Percentiles rank a stretch among this genome's conserved stretches.
Conservation (phyloP, 169 alveolate species). For the Plasmodium fragile region DNA sequence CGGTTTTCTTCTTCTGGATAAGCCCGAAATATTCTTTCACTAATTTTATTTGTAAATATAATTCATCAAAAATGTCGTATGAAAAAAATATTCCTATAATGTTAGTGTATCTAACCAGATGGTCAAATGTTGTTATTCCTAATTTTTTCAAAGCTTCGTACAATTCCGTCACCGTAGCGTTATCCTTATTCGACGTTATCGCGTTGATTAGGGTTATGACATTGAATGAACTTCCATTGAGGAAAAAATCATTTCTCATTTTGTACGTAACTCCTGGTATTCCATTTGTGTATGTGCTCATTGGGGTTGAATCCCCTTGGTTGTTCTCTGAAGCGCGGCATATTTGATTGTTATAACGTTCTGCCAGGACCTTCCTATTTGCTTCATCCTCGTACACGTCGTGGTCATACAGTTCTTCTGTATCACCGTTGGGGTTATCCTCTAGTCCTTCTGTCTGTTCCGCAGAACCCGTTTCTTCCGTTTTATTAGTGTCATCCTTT, state of each 20-base stretch:
- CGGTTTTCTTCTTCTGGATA: background rate
- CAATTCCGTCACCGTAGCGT: conserved; percentile 32
- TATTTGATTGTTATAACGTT: conserved; percentile 14
- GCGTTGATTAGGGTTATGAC: conserved; percentile 42
- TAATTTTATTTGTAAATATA: conserved; percentile 68
- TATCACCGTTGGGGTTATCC: background rate
- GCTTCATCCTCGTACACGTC: background rate
- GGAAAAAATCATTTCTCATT: conserved; percentile 57
- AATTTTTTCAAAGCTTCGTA: conserved; percentile 39
- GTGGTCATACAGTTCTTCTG: background rate
- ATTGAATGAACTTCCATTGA: conserved; percentile 60
- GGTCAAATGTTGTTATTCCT: conserved; percentile 67
- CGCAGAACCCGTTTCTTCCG: background rate
- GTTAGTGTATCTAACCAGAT: conserved; percentile 56
- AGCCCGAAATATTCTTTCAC: conserved; percentile 47
- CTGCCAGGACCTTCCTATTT: background rate
- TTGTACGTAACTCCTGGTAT: conserved; percentile 27
- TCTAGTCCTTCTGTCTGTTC: background rate
- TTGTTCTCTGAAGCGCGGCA: background rate
- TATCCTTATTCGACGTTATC: conserved; percentile 42
- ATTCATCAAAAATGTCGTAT: conserved; percentile 74
- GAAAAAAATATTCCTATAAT: conserved; percentile 71
- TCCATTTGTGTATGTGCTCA: background rate
- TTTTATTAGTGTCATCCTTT: background rate
- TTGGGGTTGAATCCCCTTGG: background rate